phyloP scores from a whole-genome alignment of 805 yeast genomes.

The Metschnikowia hibisci region DNA sequence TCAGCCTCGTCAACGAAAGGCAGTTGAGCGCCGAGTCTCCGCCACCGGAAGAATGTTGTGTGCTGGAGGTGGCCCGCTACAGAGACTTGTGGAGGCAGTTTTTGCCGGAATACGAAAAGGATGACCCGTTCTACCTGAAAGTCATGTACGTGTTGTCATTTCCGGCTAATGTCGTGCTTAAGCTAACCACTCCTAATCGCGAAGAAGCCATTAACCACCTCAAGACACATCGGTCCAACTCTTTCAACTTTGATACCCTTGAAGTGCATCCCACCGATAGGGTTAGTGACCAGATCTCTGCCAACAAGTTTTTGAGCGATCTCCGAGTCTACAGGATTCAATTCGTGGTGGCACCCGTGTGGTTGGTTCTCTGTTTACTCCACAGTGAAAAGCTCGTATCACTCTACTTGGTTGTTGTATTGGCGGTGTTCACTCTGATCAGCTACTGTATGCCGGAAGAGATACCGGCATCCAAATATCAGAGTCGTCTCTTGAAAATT shows the following conservation, averaged over 20 bases:
- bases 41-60: neutral
- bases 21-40: slow-evolving; percentile 6
- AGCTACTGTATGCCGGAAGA: neutral
- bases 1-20: slow-evolving; percentile 8
- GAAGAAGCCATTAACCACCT: slow-evolving; percentile 14
- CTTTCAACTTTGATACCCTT: slow-evolving; percentile 12
- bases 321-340: slow-evolving; percentile 10
- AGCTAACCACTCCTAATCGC: slow-evolving; percentile 17
- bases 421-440: neutral
- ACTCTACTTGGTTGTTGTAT: slow-evolving; percentile 2
- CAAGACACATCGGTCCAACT: slow-evolving; percentile 8
- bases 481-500: neutral
- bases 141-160: slow-evolving; percentile 5
- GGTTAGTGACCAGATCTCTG: neutral
- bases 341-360: slow-evolving; percentile 5
- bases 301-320: slow-evolving; percentile 8
- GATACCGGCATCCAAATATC: neutral
- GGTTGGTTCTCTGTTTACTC: slow-evolving; percentile 7
- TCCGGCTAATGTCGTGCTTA: slow-evolving; percentile 13
- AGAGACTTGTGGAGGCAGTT: slow-evolving; percentile 5
- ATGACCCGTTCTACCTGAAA: slow-evolving; percentile 3
- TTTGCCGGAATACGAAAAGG: slow-evolving; percentile 8
- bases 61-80: neutral
- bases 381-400: neutral
- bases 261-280: neutral